Percentiles rank a stretch among this genome's conserved stretches.
Conservation (phyloP, 371 early-diverging fungal species). For the Mucor irregularis region DNA sequence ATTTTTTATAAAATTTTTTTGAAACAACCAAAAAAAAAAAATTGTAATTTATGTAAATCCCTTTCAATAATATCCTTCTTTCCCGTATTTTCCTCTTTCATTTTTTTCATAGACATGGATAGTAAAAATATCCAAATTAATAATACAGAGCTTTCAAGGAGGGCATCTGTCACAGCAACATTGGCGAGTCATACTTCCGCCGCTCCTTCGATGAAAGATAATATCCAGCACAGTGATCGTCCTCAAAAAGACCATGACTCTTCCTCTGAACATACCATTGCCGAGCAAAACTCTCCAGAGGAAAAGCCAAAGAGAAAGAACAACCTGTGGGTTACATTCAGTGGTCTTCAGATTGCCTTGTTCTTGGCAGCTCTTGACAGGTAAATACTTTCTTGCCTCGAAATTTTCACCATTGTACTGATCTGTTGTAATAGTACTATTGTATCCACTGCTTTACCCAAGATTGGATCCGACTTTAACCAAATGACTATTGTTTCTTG, state of each 20-base stretch:
- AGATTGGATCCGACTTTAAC: slow-evolving; percentile 73
- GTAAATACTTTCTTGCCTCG: no score
- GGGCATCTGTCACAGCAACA: slow-evolving; percentile 3
- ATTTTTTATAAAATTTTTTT: slow-evolving; percentile 1
- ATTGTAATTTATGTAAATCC: background rate
- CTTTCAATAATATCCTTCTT: no score
- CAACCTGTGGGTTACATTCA: slow-evolving; percentile 11
- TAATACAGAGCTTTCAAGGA: background rate
- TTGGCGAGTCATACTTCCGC: background rate
- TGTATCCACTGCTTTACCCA: slow-evolving; percentile 72
- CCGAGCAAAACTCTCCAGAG: no score
- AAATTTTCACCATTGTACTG: no score
- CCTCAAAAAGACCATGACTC: background rate
- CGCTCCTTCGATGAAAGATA: background rate
- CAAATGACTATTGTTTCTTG: slow-evolving; percentile 61
- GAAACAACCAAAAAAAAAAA: background rate
- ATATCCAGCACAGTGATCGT: no score
- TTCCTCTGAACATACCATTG: background rate
- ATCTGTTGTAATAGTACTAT: slow-evolving; percentile 54
- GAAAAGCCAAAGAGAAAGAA: background rate
- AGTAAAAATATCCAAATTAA: background rate
- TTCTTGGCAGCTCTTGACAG: slow-evolving; percentile 30
- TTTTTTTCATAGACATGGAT: background rate
- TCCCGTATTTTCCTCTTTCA: no score
- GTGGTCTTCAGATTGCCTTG: slow-evolving; percentile 20